Evolutionary conservation across 2,329 filamentous ascomycete genomes (phyloP), one percentile per base, ranked within the genome.

Genomic region (Curvularia spicifera): DNA sequence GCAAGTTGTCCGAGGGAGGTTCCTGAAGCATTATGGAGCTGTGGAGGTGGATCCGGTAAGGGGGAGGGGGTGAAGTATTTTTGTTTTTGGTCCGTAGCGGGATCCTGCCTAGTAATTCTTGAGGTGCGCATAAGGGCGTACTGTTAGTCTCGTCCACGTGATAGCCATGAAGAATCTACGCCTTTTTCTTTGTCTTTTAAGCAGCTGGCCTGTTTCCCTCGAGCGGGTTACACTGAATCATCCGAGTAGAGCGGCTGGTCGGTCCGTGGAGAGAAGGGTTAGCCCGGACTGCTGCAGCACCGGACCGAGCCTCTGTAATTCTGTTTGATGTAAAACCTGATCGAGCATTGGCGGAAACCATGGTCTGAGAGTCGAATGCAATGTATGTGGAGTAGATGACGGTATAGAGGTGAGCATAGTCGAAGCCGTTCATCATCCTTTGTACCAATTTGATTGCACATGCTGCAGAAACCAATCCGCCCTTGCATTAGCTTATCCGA

Each of bases 1-100:
- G 8, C 13, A 40, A 13, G 51, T 48, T 22, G n/a, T 64, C 20
- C 59, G 57, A 43, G 53, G 59, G 4, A 49, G 60, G 15, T 54
- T 61, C 31, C 51, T 64, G 56, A 65, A 64, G 39, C 63, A 67
- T 33, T 59, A 62, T 50, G 57, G 63, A 6, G 59, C 46, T 42
- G 55, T 64, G 9, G 51, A 60, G 20, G 50, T 56, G 10, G 55
- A 66, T 24, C 55, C 59, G 29, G 53, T 51, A 4, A 51, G 43
- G 24, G 57, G 57, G 7, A 60, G 60, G 18, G 49, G 57, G 33
- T 49, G 29, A 46, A 15, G 44, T 47, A 15, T 13, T 20, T 22
- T 33, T 47, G 18, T 22, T 47, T 46, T 15, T 33, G 18, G 44
- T 33, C 28, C 5, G 28, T 18, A 12, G 29, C 44, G n/a, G 10